Conservation (phyloP, 345 rosid species). For the Brassica cretica region DNA sequence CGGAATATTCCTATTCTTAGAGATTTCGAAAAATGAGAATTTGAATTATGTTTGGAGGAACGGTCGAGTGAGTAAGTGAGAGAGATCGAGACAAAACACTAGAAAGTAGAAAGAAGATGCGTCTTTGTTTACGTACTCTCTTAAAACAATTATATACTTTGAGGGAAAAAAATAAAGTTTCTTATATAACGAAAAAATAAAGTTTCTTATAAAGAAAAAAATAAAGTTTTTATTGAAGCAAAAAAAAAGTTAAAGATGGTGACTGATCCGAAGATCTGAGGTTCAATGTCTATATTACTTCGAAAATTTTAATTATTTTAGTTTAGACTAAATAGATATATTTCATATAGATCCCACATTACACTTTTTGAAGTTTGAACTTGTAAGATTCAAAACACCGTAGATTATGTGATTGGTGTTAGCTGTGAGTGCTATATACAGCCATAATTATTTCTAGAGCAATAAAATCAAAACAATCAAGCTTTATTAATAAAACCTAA, state of each 20-base stretch:
- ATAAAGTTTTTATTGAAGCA: background rate
- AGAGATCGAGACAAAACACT: conserved; percentile 22
- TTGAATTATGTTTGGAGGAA: conserved; percentile 35
- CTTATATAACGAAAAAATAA: too few species aligned
- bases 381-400: background rate
- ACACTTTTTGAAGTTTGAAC: conserved; percentile 1
- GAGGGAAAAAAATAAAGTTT: background rate
- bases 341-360: too few species aligned
- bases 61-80: conserved; percentile 18
- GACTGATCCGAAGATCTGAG: background rate
- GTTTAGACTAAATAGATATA: background rate
- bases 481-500: too few species aligned
- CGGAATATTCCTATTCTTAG: conserved; percentile 3
- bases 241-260: background rate
- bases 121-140: background rate
- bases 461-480: too few species aligned
- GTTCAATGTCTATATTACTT: background rate
- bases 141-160: conserved; percentile 17
- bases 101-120: conserved; percentile 12
- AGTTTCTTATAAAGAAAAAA: too few species aligned
- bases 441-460: too few species aligned
- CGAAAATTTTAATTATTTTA: background rate
- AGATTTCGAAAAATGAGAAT: conserved; percentile 10
- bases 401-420: background rate
- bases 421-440: too few species aligned